A percentile compares a stretch with the other conserved stretches of the same genome.
These are phyloP conservation scores for Wolfiporia cocos DNA, from an alignment of 1,284 basidiomycete genomes.

Conservation along the genomic window DNA sequence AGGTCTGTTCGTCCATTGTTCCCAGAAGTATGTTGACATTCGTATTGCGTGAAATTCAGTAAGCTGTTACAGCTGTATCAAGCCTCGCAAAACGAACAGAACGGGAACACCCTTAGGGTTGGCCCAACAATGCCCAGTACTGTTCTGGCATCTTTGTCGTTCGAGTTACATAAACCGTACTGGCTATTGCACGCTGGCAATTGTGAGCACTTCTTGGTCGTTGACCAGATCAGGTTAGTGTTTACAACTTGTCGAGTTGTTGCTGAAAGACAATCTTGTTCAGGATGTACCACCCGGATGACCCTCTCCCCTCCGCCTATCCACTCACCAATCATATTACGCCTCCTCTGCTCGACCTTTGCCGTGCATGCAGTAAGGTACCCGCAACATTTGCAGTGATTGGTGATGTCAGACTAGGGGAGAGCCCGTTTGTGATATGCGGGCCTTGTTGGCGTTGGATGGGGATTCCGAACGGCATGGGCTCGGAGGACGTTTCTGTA, in stretches of 20 bases:
- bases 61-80: conserved; percentile 42
- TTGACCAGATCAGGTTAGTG: conserved; percentile 67
- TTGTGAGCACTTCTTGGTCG: conserved; percentile 72
- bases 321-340: conserved; percentile 62
- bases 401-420: conserved; percentile 66
- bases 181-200: conserved; percentile 76
- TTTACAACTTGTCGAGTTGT: conserved; percentile 4
- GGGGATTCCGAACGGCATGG: conserved; percentile 43
- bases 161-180: conserved; percentile 70
- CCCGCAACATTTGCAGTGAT: conserved; percentile 62
- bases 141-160: conserved; percentile 42
- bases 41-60: no score
- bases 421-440: conserved; percentile 71
- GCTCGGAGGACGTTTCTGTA: conserved; percentile 35
- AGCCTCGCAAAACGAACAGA: conserved; percentile 29
- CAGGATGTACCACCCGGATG: conserved; percentile 53
- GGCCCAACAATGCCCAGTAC: conserved; percentile 44
- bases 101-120: no score
- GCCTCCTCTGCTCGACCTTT: conserved; percentile 53
- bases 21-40: no score
- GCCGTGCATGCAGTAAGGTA: conserved; percentile 61
- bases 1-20: conserved; percentile 36
- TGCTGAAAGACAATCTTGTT: no score
- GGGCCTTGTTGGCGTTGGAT: conserved; percentile 65
- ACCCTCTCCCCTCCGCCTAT: conserved; percentile 45